Percentiles rank a stretch among this genome's conserved stretches.
phyloP scores from a whole-genome alignment of 1,139 yeast species.

The Citeromyces siamensis region DNA sequence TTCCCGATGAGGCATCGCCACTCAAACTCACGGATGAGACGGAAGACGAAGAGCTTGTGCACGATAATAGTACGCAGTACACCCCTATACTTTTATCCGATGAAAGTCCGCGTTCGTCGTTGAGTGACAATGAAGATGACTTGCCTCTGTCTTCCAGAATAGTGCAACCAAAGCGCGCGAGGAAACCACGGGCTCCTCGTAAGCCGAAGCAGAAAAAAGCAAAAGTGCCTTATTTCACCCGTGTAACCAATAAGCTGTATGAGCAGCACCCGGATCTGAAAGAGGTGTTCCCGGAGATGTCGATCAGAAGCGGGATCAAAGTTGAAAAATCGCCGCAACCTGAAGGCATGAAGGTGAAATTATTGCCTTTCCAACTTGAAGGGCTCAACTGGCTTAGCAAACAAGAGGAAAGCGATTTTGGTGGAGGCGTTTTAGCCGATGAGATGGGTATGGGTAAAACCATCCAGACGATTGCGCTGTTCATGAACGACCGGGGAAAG shows the following conservation, averaged over 20 bases:
- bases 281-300: conserved; percentile 58
- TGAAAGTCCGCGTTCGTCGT: conserved; percentile 6
- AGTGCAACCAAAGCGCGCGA: conserved; percentile 8
- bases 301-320: conserved; percentile 30
- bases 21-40: conserved; percentile 15
- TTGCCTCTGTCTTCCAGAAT: conserved; percentile 11
- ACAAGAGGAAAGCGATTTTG: conserved; percentile 70
- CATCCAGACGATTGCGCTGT: conserved; percentile 82
- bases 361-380: conserved; percentile 87
- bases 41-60: conserved; percentile 8
- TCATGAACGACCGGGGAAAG: conserved; percentile 54
- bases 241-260: conserved; percentile 53
- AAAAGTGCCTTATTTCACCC: conserved; percentile 53
- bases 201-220: conserved; percentile 30
- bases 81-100: conserved; percentile 6
- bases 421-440: conserved; percentile 94
- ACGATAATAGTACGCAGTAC: conserved; percentile 8
- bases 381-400: conserved; percentile 81
- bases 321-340: conserved; percentile 69
- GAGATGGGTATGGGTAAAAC: conserved; percentile 99
- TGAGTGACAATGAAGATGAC: conserved; percentile 11
- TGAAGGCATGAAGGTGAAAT: conserved; percentile 53
- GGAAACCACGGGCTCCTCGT: conserved; percentile 15
- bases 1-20: conserved; percentile 3
- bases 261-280: conserved; percentile 69